These are phyloP conservation scores for Tetratostichococcus sp. DNA, from an alignment of 139 green algal species.

Conservation along the genomic window DNA sequence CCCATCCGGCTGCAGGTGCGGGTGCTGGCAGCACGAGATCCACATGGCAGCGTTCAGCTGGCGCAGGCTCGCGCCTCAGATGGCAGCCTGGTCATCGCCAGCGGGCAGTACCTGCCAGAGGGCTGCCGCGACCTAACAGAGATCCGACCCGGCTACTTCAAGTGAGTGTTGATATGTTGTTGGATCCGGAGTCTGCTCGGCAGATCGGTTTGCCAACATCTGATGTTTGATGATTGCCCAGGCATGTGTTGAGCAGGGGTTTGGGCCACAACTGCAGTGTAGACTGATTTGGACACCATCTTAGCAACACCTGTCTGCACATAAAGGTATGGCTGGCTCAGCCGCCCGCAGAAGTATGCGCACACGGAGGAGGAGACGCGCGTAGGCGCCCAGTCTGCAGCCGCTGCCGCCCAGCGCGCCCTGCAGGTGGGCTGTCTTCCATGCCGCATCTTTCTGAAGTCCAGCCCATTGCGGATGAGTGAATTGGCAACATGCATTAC, in stretches of 20 bases:
- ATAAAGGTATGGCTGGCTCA: background rate
- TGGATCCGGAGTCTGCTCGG: no score
- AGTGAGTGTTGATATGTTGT: no score
- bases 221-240: no score
- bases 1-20: slow-evolving; percentile 11
- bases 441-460: background rate
- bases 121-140: background rate
- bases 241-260: no score
- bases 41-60: background rate
- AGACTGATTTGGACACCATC: no score
- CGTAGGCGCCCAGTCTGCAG: background rate
- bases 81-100: slow-evolving; percentile 15
- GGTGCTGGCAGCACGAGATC: slow-evolving; percentile 11
- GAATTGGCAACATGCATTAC: no score
- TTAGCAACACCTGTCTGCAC: background rate
- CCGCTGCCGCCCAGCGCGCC: background rate
- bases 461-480: no score
- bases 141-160: background rate
- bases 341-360: background rate
- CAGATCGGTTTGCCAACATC: no score
- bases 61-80: slow-evolving; percentile 10
- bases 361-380: background rate
- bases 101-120: background rate
- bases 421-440: background rate
- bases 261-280: no score